A percentile compares a stretch with the other conserved stretches of the same genome.
These are phyloP conservation scores for Paramecium bursaria DNA, from an alignment of 73 alveolate species.

Conservation along the genomic window DNA sequence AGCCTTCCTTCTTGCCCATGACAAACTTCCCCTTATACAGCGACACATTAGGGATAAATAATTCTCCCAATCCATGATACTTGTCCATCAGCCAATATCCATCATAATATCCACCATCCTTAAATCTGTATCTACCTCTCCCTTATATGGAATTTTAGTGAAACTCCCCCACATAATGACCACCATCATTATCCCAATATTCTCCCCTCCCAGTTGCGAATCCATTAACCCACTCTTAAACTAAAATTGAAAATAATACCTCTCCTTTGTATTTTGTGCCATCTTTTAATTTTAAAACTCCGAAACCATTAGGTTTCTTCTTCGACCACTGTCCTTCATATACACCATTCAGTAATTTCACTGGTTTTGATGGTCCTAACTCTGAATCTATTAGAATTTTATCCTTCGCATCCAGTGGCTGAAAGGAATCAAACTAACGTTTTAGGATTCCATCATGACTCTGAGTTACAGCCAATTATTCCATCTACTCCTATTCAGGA, in stretches of 20 bases:
- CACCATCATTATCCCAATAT: constrained; percentile 13
- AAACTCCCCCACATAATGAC: constrained; percentile 21
- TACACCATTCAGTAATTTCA: constrained; percentile 36
- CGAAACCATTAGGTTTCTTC: constrained; percentile 20
- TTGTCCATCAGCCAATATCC: constrained; percentile 29
- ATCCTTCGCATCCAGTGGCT: no score
- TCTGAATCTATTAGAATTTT: no score
- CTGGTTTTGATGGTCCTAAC: not conserved
- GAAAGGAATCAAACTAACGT: no score
- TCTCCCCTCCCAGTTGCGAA: constrained; percentile 26
- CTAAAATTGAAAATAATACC: not conserved
- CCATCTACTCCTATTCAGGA: no score
- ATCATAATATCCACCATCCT: constrained; percentile 21
- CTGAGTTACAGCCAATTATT: no score
- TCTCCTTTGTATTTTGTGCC: not conserved
- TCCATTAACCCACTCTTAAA: constrained; percentile 28
- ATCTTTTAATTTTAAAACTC: constrained; percentile 9
- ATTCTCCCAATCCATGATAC: constrained; percentile 29
- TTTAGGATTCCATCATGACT: no score
- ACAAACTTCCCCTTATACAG: constrained; percentile 19
- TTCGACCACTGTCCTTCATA: constrained; percentile 35
- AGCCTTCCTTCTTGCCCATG: constrained; percentile 10
- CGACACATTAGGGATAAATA: not conserved
- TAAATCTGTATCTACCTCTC: not conserved
- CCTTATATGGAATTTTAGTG: constrained; percentile 6